Evolutionary conservation across 441 rosid species (phyloP).

Genomic region (Euphorbia celastroides): DNA sequence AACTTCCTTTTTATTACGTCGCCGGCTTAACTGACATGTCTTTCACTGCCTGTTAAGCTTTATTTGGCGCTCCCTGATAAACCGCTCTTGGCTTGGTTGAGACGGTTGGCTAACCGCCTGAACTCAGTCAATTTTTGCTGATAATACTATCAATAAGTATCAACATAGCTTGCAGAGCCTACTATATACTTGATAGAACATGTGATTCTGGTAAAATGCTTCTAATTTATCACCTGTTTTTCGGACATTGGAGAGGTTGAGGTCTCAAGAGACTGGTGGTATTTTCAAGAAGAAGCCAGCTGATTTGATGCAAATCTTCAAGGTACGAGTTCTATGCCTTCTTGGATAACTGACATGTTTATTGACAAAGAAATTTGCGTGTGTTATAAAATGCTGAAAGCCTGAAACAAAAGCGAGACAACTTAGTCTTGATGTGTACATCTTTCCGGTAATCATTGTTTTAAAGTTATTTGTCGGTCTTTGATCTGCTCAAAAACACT

Average conservation of each 20-base stretch:
- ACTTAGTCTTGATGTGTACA: not conserved
- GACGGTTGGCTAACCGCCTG: too few species aligned
- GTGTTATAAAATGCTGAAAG: not conserved
- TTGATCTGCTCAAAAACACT: not conserved
- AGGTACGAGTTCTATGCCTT: slow-evolving; percentile 44
- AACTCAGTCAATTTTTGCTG: too few species aligned
- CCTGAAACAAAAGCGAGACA: not conserved
- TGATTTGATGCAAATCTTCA: slow-evolving; percentile 91
- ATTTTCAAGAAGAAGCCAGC: slow-evolving; percentile 75
- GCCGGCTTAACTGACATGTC: too few species aligned
- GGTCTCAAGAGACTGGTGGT: slow-evolving; percentile 80
- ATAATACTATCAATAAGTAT: too few species aligned
- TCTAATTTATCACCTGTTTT: slow-evolving; percentile 10
- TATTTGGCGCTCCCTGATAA: too few species aligned
- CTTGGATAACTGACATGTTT: slow-evolving; percentile 9
- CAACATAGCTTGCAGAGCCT: not conserved
- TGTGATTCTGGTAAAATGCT: not conserved
- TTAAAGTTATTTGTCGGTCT: not conserved
- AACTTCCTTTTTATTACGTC: too few species aligned
- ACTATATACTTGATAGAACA: not conserved
- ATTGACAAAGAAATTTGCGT: not conserved
- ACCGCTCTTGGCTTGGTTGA: too few species aligned
- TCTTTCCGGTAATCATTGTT: not conserved
- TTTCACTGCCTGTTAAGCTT: too few species aligned
- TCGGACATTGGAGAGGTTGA: slow-evolving; percentile 96